Conservation (phyloP, 2,329 filamentous ascomycete genomes). For the Periconia sp. region DNA sequence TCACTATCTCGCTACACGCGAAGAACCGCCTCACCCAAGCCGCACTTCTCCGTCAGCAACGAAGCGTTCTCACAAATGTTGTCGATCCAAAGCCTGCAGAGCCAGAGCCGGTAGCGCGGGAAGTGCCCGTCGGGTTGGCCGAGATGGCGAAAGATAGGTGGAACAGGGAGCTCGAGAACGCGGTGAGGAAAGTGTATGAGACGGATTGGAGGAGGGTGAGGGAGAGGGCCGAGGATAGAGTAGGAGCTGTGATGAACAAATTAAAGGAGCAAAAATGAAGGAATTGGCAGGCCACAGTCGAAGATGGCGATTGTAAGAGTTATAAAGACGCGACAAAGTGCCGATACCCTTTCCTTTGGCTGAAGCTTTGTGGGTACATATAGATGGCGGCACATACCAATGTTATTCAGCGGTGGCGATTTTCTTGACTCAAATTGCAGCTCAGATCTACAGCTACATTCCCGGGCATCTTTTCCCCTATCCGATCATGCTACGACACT, state of each 20-base stretch:
- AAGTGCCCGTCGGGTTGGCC: conserved; percentile 47
- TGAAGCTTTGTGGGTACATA: too few species aligned
- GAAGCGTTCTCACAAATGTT: conserved; percentile 50
- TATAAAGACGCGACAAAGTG: too few species aligned
- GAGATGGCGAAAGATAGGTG: conserved; percentile 58
- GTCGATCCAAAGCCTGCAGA: conserved; percentile 50
- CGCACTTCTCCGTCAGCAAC: conserved; percentile 54
- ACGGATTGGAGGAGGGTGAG: conserved; percentile 53
- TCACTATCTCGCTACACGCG: conserved; percentile 51
- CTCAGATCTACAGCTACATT: too few species aligned
- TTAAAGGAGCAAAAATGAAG: conserved; percentile 41
- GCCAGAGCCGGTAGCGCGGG: conserved; percentile 47
- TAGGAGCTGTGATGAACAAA: conserved; percentile 41
- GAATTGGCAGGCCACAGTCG: too few species aligned
- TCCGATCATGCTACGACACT: too few species aligned
- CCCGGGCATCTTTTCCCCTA: too few species aligned
- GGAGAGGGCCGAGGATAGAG: conserved; percentile 49
- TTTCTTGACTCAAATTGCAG: too few species aligned
- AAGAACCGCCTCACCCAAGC: conserved; percentile 55
- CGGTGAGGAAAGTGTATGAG: conserved; percentile 51
- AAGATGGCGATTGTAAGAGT: too few species aligned
- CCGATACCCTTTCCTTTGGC: conserved; percentile 8
- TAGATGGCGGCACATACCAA: too few species aligned
- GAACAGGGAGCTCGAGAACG: conserved; percentile 55
- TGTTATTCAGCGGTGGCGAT: too few species aligned